Evolutionary conservation across 1,284 basidiomycete genomes (phyloP).

Genomic region (Sporisorium exsertum): DNA sequence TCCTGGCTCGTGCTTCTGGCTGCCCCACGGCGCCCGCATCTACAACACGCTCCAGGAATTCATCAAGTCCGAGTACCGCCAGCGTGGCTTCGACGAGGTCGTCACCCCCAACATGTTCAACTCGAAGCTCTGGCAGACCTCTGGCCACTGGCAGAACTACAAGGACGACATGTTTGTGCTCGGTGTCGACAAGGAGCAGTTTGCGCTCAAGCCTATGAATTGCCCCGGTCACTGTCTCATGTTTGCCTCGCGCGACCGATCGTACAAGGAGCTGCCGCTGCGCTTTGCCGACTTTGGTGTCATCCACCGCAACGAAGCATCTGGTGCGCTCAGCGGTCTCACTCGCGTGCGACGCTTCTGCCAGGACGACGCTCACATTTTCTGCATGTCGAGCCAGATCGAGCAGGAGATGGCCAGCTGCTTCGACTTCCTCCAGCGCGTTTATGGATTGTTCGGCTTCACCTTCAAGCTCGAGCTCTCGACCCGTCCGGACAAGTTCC

Average conservation of each 20-base stretch:
- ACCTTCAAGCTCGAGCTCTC: slow-evolving; percentile 95
- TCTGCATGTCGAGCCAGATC: slow-evolving; percentile 94
- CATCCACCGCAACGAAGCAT: slow-evolving; percentile 95
- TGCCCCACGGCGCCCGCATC: slow-evolving; percentile 95
- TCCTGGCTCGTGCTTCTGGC: slow-evolving; percentile 95
- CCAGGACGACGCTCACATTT: slow-evolving; percentile 96
- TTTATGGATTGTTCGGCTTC: slow-evolving; percentile 97
- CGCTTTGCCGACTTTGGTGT: slow-evolving; percentile 99
- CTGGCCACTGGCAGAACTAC: slow-evolving; percentile 94
- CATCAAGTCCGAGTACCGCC: slow-evolving; percentile 74
- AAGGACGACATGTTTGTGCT: slow-evolving; percentile 94
- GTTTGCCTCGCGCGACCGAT: slow-evolving; percentile 92
- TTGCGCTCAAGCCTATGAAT: slow-evolving; percentile 90
- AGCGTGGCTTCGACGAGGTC: slow-evolving; percentile 74
- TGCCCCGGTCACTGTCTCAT: slow-evolving; percentile 98
- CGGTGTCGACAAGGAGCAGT: slow-evolving; percentile 88
- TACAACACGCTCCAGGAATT: slow-evolving; percentile 94
- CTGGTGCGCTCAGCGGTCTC: slow-evolving; percentile 90
- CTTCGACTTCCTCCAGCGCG: slow-evolving; percentile 90
- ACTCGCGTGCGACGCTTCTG: slow-evolving; percentile 94
- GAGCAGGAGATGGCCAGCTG: slow-evolving; percentile 86
- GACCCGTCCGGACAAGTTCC: slow-evolving; percentile 93
- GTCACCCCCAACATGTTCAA: slow-evolving; percentile 99
- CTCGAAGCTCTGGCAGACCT: slow-evolving; percentile 96
- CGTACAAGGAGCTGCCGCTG: slow-evolving; percentile 94